Percentiles rank a stretch among this genome's conserved stretches.
Evolutionary conservation across 805 yeast species (phyloP).

Genomic region (Wickerhamomyces alni): DNA sequence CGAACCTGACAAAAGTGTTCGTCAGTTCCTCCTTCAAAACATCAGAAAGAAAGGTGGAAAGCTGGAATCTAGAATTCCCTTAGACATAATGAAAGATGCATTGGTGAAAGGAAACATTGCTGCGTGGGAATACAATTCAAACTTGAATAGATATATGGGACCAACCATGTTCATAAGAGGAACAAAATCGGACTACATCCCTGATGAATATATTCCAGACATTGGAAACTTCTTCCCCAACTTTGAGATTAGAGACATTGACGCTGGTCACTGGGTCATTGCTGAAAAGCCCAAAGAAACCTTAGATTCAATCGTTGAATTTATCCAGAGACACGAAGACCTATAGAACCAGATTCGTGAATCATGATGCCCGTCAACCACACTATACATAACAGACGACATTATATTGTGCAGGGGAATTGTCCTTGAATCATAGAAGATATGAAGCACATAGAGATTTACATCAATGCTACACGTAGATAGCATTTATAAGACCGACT

Average conservation of each 20-base stretch:
- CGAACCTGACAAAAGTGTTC: slow-evolving; percentile 52
- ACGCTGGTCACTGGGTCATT: slow-evolving; percentile 91
- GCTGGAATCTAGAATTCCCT: slow-evolving; percentile 48
- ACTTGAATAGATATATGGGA: slow-evolving; percentile 49
- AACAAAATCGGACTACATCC: slow-evolving; percentile 63
- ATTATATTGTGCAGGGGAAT: too few species aligned
- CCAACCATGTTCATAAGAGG: slow-evolving; percentile 83
- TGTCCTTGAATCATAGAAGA: too few species aligned
- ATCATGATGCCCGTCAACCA: too few species aligned
- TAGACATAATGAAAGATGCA: slow-evolving; percentile 59
- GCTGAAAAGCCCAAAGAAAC: slow-evolving; percentile 82
- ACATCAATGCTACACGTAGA: too few species aligned
- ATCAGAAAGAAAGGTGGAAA: slow-evolving; percentile 33
- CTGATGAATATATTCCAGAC: slow-evolving; percentile 72
- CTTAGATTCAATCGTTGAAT: slow-evolving; percentile 53
- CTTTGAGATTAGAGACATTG: slow-evolving; percentile 66
- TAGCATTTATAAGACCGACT: too few species aligned
- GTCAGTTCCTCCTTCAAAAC: slow-evolving; percentile 77
- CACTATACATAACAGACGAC: too few species aligned
- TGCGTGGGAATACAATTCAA: slow-evolving; percentile 67
- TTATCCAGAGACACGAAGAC: slow-evolving; percentile 43
- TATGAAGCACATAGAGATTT: too few species aligned
- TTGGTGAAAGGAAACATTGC: slow-evolving; percentile 63
- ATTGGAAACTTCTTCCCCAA: slow-evolving; percentile 76
- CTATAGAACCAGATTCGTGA: too few species aligned